Evolutionary conservation across 169 alveolate species (phyloP).

Genomic region (Cryptosporidium viatorum): DNA sequence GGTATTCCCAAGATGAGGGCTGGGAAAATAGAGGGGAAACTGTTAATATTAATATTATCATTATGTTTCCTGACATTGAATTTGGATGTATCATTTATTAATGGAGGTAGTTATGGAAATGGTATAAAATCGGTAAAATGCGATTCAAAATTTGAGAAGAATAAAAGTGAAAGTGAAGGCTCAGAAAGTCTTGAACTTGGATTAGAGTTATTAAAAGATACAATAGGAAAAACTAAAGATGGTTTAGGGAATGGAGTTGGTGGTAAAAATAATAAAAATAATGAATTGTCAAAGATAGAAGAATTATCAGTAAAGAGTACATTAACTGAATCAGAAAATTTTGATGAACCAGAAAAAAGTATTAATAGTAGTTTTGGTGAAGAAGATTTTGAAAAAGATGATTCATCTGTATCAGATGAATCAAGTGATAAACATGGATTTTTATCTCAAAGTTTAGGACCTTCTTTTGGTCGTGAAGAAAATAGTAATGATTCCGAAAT

Average conservation of each 20-base stretch:
- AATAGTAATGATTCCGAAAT: background rate
- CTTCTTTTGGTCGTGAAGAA: conserved; percentile 5
- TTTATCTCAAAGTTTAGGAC: conserved; percentile 55
- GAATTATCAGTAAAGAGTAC: background rate
- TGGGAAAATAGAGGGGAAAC: background rate
- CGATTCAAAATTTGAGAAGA: background rate
- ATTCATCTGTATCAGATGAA: background rate
- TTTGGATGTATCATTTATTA: conserved; percentile 9
- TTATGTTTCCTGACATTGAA: conserved; percentile 16
- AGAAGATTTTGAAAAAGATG: conserved; percentile 16
- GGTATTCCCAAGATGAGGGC: conserved; percentile 25
- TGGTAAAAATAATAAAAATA: background rate
- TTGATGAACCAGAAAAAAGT: background rate
- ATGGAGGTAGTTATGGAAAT: background rate
- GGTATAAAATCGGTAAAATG: conserved; percentile 9
- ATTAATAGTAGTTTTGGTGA: background rate
- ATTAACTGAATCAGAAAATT: conserved; percentile 10
- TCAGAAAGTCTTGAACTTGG: conserved; percentile 7
- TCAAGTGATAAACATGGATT: background rate
- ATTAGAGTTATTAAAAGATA: conserved; percentile 9
- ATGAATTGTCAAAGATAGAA: no score
- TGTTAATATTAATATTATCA: background rate
- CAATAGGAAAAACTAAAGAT: background rate
- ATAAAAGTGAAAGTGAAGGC: background rate
- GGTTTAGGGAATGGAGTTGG: background rate